Conservation (phyloP, 1,284 basidiomycete species). For the Cutaneotrichosporon curvatum region DNA sequence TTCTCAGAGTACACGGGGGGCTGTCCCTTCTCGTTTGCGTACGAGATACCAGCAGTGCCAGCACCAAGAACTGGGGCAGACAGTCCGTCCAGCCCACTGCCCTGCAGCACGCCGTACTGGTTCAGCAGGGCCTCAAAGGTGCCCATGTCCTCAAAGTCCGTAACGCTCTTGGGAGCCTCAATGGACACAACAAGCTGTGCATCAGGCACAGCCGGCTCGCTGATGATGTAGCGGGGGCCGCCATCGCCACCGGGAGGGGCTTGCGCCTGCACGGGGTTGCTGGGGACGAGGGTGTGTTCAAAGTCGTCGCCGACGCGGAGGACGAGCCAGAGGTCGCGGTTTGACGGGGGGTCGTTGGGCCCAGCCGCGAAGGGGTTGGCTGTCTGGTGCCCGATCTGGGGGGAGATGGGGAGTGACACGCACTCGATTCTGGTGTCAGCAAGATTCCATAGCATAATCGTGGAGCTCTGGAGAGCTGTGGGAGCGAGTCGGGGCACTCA, state of each 20-base stretch:
- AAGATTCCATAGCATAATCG: not conserved
- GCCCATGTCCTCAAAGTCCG: conserved; percentile 56
- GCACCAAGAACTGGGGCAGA: conserved; percentile 9
- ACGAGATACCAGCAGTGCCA: not conserved
- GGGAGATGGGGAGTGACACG: conserved; percentile 41
- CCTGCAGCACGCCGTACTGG: conserved; percentile 54
- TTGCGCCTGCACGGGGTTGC: conserved; percentile 19
- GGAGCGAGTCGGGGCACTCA: too few species aligned
- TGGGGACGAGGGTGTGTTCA: conserved; percentile 39
- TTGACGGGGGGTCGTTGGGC: conserved; percentile 36
- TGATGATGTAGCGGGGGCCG: conserved; percentile 27
- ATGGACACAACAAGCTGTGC: conserved; percentile 46
- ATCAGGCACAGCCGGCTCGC: conserved; percentile 24
- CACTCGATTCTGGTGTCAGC: conserved; percentile 38
- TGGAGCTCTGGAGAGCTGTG: too few species aligned
- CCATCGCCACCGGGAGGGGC: conserved; percentile 12
- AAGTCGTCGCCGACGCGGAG: conserved; percentile 39
- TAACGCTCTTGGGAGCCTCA: conserved; percentile 2
- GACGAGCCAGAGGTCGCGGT: conserved; percentile 46
- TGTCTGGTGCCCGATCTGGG: conserved; percentile 40
- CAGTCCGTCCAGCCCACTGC: conserved; percentile 27
- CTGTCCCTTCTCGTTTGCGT: too few species aligned
- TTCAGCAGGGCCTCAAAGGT: conserved; percentile 62
- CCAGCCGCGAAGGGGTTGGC: conserved; percentile 44
- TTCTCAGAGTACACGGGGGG: conserved; percentile 10